Percentiles rank a stretch among this genome's conserved stretches.
Evolutionary conservation across 345 rosid genomes (phyloP).

Genomic region (Psidium friedrichsthalianum): DNA sequence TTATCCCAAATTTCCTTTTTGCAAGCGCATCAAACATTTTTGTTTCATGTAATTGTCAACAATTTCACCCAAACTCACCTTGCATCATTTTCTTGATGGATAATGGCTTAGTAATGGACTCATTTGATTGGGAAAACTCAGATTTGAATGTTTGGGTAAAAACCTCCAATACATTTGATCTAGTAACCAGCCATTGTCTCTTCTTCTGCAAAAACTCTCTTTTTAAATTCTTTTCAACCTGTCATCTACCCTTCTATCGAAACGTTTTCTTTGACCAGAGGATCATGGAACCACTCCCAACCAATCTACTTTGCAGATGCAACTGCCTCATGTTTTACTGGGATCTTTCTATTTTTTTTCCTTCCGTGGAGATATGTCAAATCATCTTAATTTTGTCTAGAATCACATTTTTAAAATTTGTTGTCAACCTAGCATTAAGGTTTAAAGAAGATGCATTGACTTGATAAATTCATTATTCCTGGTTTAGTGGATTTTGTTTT

Average conservation of each 20-base stretch:
- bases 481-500: background rate
- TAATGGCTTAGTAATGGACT: background rate
- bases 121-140: background rate
- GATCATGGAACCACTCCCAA: background rate
- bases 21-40: background rate
- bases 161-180: background rate
- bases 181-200: background rate
- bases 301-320: background rate
- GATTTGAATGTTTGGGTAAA: background rate
- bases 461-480: background rate
- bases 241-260: background rate
- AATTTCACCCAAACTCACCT: background rate
- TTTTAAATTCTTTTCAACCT: background rate
- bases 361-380: background rate
- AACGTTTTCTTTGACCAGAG: background rate
- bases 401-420: background rate
- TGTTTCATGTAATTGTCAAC: background rate
- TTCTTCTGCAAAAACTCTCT: background rate
- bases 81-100: background rate
- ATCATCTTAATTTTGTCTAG: background rate
- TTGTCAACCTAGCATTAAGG: background rate
- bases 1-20: background rate
- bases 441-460: background rate
- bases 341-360: background rate
- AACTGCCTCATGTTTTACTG: background rate